phyloP scores from a whole-genome alignment of 2,329 filamentous ascomycete genomes.

The Fusarium sp. region DNA sequence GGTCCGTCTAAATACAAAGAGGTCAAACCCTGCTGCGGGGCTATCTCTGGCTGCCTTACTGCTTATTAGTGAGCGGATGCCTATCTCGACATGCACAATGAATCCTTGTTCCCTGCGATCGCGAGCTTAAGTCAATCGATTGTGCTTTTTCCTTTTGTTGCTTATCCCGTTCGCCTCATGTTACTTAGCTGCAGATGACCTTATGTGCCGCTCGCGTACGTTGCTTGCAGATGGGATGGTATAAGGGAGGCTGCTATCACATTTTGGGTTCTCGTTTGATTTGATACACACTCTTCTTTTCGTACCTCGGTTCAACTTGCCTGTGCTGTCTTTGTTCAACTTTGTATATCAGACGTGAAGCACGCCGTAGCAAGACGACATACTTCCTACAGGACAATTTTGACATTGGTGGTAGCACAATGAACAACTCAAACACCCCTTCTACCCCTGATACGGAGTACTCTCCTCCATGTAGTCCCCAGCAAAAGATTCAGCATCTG shows the following conservation, averaged over 20 bases:
- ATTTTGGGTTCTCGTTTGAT: background rate
- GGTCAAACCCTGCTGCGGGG: background rate
- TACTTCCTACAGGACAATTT: background rate
- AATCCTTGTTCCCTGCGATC: conserved; percentile 29
- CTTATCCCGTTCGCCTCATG: conserved; percentile 5
- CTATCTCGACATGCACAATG: conserved; percentile 13
- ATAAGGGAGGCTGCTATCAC: conserved; percentile 13
- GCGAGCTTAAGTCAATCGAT: background rate
- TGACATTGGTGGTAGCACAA: background rate
- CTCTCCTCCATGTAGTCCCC: conserved; percentile 57
- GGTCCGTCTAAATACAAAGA: conserved; percentile 10
- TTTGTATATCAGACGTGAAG: background rate
- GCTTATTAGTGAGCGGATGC: conserved; percentile 11
- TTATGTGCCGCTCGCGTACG: conserved; percentile 16
- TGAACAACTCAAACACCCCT: conserved; percentile 39
- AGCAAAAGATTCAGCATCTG: conserved; percentile 47
- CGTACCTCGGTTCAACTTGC: conserved; percentile 11
- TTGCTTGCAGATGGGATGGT: conserved; percentile 1
- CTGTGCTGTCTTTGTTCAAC: background rate
- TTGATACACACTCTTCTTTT: background rate
- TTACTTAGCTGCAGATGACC: conserved; percentile 14
- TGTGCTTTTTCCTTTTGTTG: background rate
- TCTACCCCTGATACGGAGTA: conserved; percentile 62
- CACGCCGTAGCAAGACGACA: background rate
- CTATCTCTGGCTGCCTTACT: background rate